Percentiles rank a stretch among this genome's conserved stretches.
phyloP scores from a whole-genome alignment of 192 early-diverging fungal species.

The Coemansia sp. region DNA sequence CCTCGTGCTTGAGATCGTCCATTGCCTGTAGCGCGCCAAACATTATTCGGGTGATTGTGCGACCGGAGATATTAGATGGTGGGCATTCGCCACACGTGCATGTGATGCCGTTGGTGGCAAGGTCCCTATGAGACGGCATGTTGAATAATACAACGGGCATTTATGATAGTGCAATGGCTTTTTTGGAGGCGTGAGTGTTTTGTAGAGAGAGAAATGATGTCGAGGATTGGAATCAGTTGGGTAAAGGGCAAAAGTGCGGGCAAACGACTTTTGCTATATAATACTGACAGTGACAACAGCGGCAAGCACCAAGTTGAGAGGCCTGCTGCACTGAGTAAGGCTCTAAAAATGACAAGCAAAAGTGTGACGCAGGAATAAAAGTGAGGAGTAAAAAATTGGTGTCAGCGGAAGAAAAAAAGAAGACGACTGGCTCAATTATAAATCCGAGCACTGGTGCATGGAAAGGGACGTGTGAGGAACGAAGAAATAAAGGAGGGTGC shows the following conservation, averaged over 20 bases:
- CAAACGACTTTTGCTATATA: no score
- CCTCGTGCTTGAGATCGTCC: conserved; percentile 31
- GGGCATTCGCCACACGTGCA: conserved; percentile 45
- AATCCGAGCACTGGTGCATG: conserved; percentile 8
- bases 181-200: not conserved
- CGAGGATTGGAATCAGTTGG: no score
- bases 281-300: no score
- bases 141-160: conserved; percentile 3
- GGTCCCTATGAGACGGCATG: not conserved
- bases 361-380: not conserved
- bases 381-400: not conserved
- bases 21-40: conserved; percentile 42
- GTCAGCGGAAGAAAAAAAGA: not conserved
- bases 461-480: not conserved
- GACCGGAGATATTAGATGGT: conserved; percentile 22
- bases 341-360: not conserved
- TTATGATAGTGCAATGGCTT: not conserved
- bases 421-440: not conserved
- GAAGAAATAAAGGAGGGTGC: not conserved
- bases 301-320: no score
- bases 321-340: no score
- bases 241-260: no score
- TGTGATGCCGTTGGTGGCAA: not conserved
- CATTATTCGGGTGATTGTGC: conserved; percentile 32
- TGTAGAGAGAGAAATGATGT: no score